Evolutionary conservation across 2,329 filamentous ascomycete genomes (phyloP).

Genomic region (Aspergillus unguis): DNA sequence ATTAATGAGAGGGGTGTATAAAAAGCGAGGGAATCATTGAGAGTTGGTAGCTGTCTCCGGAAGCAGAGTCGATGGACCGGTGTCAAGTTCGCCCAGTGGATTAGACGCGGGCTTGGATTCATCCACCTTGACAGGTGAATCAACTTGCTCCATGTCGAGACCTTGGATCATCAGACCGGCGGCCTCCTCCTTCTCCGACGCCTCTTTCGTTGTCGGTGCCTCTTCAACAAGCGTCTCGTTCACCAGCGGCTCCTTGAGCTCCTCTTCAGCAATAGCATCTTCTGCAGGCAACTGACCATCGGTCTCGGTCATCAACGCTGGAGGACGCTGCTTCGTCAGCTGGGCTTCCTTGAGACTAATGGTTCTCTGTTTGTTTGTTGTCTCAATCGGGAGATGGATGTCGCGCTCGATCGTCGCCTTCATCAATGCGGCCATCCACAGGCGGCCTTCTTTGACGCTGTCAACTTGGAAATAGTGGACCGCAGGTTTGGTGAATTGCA

Average conservation of each 20-base stretch:
- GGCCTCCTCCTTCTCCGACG: conserved; percentile 21
- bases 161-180: conserved; percentile 36
- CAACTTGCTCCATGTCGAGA: conserved; percentile 29
- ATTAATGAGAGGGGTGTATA: conserved; percentile 5
- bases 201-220: conserved; percentile 4
- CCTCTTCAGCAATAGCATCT: conserved; percentile 15
- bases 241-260: no score
- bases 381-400: conserved; percentile 70
- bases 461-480: conserved; percentile 98
- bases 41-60: conserved; percentile 27
- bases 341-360: conserved; percentile 87
- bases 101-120: conserved; percentile 17
- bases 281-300: conserved; percentile 33
- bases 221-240: conserved; percentile 12
- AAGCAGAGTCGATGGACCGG: conserved; percentile 25
- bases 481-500: conserved; percentile 96
- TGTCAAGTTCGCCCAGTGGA: conserved; percentile 27
- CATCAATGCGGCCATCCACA: conserved; percentile 99
- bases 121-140: conserved; percentile 14
- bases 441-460: conserved; percentile 77
- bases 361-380: conserved; percentile 95
- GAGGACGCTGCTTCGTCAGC: conserved; percentile 82
- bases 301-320: conserved; percentile 67
- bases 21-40: conserved; percentile 9
- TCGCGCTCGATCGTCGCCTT: conserved; percentile 98